These are phyloP conservation scores for Sugiyamaella mastotermitis DNA, from an alignment of 805 yeast genomes.

Conservation along the genomic window DNA sequence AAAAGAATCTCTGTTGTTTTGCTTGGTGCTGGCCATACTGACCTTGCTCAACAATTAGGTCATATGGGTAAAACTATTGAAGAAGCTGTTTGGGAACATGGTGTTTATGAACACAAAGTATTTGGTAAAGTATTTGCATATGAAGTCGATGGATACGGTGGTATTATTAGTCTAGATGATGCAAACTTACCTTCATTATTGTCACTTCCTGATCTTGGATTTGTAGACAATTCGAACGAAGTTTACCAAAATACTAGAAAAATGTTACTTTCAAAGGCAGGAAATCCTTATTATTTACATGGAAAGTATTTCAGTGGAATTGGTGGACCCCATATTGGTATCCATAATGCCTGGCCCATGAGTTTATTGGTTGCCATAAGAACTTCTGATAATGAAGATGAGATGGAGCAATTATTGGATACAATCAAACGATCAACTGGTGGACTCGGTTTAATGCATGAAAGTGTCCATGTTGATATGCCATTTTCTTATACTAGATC, in stretches of 20 bases:
- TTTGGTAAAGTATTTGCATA: conserved; percentile 80
- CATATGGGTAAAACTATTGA: conserved; percentile 38
- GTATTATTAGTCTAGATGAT: conserved; percentile 74
- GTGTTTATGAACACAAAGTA: conserved; percentile 57
- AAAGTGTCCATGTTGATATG: conserved; percentile 62
- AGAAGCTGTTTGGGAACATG: conserved; percentile 55
- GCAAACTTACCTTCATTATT: conserved; percentile 82
- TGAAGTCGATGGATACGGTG: conserved; percentile 85
- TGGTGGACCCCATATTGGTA: conserved; percentile 90
- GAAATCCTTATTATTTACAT: conserved; percentile 70
- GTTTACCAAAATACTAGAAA: conserved; percentile 72
- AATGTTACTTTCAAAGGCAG: conserved; percentile 61
- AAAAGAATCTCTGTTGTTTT: conserved; percentile 28
- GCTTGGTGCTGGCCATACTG: conserved; percentile 17
- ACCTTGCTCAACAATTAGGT: conserved; percentile 21
- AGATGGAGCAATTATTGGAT: conserved; percentile 47
- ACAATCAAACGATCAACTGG: conserved; percentile 57
- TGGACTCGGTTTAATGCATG: conserved; percentile 79
- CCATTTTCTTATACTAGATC: conserved; percentile 55
- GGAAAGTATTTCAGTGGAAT: conserved; percentile 68
- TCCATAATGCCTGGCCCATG: conserved; percentile 87
- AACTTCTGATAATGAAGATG: conserved; percentile 66
- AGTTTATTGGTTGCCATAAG: conserved; percentile 68
- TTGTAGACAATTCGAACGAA: conserved; percentile 42
- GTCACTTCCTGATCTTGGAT: conserved; percentile 77